These are phyloP conservation scores for Candida anglica DNA, from an alignment of 805 yeast genomes.

Conservation along the genomic window DNA sequence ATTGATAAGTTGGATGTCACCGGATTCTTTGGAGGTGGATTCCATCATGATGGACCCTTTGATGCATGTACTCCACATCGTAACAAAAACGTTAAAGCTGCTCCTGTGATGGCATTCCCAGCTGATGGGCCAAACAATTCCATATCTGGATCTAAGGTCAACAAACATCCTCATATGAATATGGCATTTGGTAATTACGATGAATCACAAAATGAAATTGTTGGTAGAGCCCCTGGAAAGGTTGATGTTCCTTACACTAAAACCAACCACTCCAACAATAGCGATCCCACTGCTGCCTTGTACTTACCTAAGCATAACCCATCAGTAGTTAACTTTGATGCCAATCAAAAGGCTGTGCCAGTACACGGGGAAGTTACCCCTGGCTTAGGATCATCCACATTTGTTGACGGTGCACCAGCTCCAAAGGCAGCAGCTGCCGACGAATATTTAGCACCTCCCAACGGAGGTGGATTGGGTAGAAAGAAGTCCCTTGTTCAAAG, in stretches of 20 bases:
- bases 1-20: slow-evolving; percentile 96
- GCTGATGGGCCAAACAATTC: slow-evolving; percentile 91
- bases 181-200: slow-evolving; percentile 70
- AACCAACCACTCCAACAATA: slow-evolving; percentile 11
- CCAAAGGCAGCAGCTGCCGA: slow-evolving; percentile 33
- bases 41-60: slow-evolving; percentile 98
- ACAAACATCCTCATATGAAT: slow-evolving; percentile 54
- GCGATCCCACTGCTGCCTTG: slow-evolving; percentile 16
- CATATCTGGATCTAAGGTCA: slow-evolving; percentile 58
- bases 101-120: slow-evolving; percentile 95
- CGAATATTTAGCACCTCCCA: slow-evolving; percentile 21
- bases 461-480: slow-evolving; percentile 55
- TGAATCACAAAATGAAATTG: slow-evolving; percentile 37
- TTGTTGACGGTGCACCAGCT: slow-evolving; percentile 96
- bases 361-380: slow-evolving; percentile 83
- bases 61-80: slow-evolving; percentile 98
- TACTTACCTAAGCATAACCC: slow-evolving; percentile 47
- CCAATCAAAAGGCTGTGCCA: slow-evolving; percentile 61
- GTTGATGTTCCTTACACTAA: slow-evolving; percentile 11
- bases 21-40: slow-evolving; percentile 87
- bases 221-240: slow-evolving; percentile 18
- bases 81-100: slow-evolving; percentile 67
- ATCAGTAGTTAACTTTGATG: slow-evolving; percentile 63
- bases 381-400: slow-evolving; percentile 90
- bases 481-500: slow-evolving; percentile 81